phyloP scores from a whole-genome alignment of 2,329 filamentous ascomycete genomes.

The Dothideomycetes sp. region DNA sequence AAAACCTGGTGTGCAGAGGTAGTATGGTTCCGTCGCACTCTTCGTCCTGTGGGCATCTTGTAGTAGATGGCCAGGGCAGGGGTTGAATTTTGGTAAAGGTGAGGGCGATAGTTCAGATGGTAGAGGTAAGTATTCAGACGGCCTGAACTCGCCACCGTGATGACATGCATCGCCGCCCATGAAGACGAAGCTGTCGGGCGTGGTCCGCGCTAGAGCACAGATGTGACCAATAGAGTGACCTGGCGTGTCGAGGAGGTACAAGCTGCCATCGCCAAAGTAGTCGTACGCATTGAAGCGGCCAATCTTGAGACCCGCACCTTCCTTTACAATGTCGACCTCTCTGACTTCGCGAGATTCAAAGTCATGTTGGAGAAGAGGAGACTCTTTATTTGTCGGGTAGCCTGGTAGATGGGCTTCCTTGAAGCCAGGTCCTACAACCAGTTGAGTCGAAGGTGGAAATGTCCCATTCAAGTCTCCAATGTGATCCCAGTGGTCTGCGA shows the following conservation, averaged over 20 bases:
- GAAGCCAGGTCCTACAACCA: constrained; percentile 40
- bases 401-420: constrained; percentile 30
- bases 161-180: constrained; percentile 41
- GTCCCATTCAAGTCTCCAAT: constrained; percentile 26
- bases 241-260: constrained; percentile 44
- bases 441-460: constrained; percentile 30
- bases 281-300: constrained; percentile 38
- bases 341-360: constrained; percentile 27
- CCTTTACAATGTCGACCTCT: constrained; percentile 25
- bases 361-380: constrained; percentile 29
- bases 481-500: constrained; percentile 18
- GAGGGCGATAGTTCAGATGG: constrained; percentile 26
- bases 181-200: constrained; percentile 34
- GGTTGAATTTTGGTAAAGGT: constrained; percentile 9
- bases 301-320: constrained; percentile 26
- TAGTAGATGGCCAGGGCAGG: constrained; percentile 32
- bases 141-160: constrained; percentile 35
- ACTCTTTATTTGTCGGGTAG: constrained; percentile 30
- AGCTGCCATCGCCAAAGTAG: constrained; percentile 45
- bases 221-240: constrained; percentile 43
- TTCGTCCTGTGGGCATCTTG: constrained; percentile 26
- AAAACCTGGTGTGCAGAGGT: constrained; percentile 21
- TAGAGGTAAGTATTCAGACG: constrained; percentile 29
- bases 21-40: constrained; percentile 23
- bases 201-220: constrained; percentile 37